A percentile compares a stretch with the other conserved stretches of the same genome.
Evolutionary conservation across 805 yeast genomes (phyloP).

Genomic region (Teunomyces lycoperdinae): DNA sequence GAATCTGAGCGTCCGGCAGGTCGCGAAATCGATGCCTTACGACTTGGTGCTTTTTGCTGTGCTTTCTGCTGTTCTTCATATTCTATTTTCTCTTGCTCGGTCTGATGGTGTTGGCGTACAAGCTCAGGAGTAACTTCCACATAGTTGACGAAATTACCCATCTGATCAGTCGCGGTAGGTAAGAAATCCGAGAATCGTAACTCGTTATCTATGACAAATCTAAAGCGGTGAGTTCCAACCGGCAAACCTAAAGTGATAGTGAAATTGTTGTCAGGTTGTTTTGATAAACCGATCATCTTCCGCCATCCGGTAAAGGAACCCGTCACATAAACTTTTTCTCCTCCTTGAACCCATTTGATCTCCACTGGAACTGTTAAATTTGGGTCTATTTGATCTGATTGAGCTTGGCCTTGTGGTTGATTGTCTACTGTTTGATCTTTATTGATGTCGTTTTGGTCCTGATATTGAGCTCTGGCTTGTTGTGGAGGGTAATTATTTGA

Average conservation of each 20-base stretch:
- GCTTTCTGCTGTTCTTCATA: conserved; percentile 19
- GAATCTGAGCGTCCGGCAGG: conserved; percentile 49
- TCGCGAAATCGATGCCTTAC: conserved; percentile 31
- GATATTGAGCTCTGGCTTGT: conserved; percentile 5
- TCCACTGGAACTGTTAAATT: conserved; percentile 51
- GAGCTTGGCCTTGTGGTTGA: conserved; percentile 5
- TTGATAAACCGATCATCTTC: conserved; percentile 86
- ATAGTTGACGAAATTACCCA: conserved; percentile 93
- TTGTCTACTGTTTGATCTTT: conserved; percentile 8
- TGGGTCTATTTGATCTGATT: conserved; percentile 20
- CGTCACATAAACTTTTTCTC: conserved; percentile 89
- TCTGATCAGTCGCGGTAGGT: conserved; percentile 96
- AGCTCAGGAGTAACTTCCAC: conserved; percentile 63
- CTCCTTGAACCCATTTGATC: conserved; percentile 95
- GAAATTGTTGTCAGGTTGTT: conserved; percentile 53
- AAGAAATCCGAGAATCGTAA: conserved; percentile 80
- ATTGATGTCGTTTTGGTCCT: conserved; percentile 7
- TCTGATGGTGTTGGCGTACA: conserved; percentile 29
- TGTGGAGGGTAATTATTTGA: conserved; percentile 3
- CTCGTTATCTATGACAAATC: conserved; percentile 93
- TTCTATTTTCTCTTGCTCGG: conserved; percentile 11
- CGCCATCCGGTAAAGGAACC: conserved; percentile 99
- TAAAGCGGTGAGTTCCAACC: conserved; percentile 87
- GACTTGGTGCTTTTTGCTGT: conserved; percentile 15
- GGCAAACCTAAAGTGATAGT: conserved; percentile 75